These are phyloP conservation scores for Naganishia sp. DNA, from an alignment of 1,284 basidiomycete genomes.

Conservation along the genomic window DNA sequence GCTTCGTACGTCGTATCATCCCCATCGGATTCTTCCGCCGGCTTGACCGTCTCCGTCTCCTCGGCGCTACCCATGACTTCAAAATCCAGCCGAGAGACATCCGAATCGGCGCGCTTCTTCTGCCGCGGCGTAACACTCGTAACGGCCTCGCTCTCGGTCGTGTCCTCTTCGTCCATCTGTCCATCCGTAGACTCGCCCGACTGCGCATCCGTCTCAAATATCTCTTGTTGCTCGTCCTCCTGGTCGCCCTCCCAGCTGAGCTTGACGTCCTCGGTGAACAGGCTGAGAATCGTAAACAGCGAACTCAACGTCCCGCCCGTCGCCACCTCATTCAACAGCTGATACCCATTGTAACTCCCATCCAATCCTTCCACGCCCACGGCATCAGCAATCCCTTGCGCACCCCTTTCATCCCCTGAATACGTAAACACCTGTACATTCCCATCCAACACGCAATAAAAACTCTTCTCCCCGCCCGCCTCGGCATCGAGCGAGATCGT, in stretches of 20 bases:
- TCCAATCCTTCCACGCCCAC: constrained; percentile 15
- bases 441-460: constrained; percentile 94
- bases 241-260: constrained; percentile 75
- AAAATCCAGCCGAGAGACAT: constrained; percentile 50
- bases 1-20: neutral
- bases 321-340: constrained; percentile 88
- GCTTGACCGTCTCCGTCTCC: neutral
- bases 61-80: neutral
- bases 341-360: constrained; percentile 76
- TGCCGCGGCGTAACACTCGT: constrained; percentile 27
- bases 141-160: neutral
- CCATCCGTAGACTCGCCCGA: neutral
- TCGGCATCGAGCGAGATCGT: constrained; percentile 79
- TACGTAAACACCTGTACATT: constrained; percentile 56
- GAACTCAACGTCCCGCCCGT: constrained; percentile 94
- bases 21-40: neutral
- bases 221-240: neutral
- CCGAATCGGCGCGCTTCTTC: constrained; percentile 48
- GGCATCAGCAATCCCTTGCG: constrained; percentile 55
- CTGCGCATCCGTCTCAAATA: constrained; percentile 34
- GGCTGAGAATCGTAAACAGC: constrained; percentile 88
- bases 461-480: constrained; percentile 68
- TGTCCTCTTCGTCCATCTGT: constrained; percentile 17
- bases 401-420: constrained; percentile 49
- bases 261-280: constrained; percentile 97